Evolutionary conservation across 495 filamentous ascomycete species (phyloP), one percentile per base, ranked within the genome.

Genomic region (Aspergillus nanangensis): DNA sequence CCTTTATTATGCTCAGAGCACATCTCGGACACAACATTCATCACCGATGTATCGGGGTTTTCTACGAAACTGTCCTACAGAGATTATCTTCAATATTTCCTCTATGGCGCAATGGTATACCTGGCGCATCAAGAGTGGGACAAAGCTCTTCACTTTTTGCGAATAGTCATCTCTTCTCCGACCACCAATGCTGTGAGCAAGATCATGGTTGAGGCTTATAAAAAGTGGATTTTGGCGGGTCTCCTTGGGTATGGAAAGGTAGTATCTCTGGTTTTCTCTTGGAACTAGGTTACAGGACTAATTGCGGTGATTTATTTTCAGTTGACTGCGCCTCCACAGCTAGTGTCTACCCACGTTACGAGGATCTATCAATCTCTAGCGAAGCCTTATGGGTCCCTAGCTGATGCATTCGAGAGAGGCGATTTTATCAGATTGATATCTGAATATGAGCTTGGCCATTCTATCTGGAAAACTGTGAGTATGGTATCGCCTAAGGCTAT

Each of bases 151-250:
- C 75, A 82, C 35, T 87, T 84, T 40, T 71, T 96, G 21, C 83
- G 83, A 49, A 72, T 79, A 45, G 80, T 83, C 32, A 71, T 92
- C 23, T 75, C 81, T 13, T 77, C 75, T 31, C 90, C 90, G 8
- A 67, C 77, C 1, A 66, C 63, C 11, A 72, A 65, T 18, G 63
- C 73, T 10, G 72, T 78, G 15, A 92, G 83, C 65, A 84, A 81
- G 63, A 75, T 93, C 22, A 89, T 90, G 83, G 74, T 87, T 2
- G 90, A 95, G 55, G 88, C 88, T 11, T 94, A 95, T 71, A 95
- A 92, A 62, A 96, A 94, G 67, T 95, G 88, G 85, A 63, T 93
- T 8, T 67, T 98, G n/a, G 77, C 91, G 4, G 78, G 80, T 27
- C 66, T 95, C 29, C 71, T 97, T 8, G 70, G 75, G 15, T 68